These are phyloP conservation scores for Penicillium ochrochloron DNA, from an alignment of 495 filamentous ascomycete species.

Conservation along the genomic window DNA sequence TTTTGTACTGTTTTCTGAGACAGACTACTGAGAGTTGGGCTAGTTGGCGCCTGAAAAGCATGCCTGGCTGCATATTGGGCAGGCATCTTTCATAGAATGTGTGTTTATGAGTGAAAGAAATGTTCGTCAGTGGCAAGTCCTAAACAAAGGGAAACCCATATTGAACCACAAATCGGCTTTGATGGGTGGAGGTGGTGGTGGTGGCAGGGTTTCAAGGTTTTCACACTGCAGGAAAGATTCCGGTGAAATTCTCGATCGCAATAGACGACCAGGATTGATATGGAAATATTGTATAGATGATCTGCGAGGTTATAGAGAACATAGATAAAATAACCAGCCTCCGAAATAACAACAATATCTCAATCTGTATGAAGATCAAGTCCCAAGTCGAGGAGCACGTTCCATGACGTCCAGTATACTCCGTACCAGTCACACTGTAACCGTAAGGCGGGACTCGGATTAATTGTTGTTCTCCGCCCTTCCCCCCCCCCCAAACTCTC, in stretches of 20 bases:
- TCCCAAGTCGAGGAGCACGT: not conserved
- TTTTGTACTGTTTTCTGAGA: constrained; percentile 1
- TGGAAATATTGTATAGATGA: not conserved
- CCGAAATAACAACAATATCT: not conserved
- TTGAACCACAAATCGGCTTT: not conserved
- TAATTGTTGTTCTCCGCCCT: constrained; percentile 44
- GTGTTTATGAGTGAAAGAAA: not conserved
- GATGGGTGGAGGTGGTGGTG: constrained; percentile 4
- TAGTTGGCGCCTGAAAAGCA: not conserved
- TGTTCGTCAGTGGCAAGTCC: not conserved
- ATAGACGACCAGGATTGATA: not conserved
- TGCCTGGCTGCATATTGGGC: not conserved
- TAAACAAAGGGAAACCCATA: not conserved
- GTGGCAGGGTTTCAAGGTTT: constrained; percentile 14
- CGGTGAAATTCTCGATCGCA: not conserved
- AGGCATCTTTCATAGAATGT: not conserved
- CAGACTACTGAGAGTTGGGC: not conserved
- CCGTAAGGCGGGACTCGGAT: constrained; percentile 30
- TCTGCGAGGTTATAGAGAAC: too few species aligned
- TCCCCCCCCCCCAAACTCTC: constrained; percentile 13
- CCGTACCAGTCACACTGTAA: not conserved
- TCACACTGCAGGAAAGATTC: constrained; percentile 4
- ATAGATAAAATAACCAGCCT: not conserved
- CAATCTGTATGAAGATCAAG: not conserved
- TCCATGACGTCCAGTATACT: constrained; percentile 7